Evolutionary conservation across 805 yeast species (phyloP).

Genomic region (Candida namnaoensis): DNA sequence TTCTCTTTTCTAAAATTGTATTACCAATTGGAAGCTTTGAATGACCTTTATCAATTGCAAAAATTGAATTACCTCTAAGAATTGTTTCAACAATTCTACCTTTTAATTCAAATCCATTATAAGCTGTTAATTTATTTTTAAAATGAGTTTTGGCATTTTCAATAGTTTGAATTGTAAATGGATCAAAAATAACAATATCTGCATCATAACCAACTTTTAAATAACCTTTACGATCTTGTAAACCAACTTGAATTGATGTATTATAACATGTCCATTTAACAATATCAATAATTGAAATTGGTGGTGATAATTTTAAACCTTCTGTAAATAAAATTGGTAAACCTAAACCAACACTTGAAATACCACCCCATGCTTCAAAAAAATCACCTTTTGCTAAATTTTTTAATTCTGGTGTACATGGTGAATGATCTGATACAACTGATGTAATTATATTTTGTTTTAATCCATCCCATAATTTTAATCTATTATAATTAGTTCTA

Average conservation of each 20-base stretch:
- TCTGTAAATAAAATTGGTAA: conserved; percentile 75
- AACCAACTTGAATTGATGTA: conserved; percentile 82
- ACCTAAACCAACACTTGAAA: conserved; percentile 88
- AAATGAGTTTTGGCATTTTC: conserved; percentile 51
- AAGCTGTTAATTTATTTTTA: conserved; percentile 86
- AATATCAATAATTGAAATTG: conserved; percentile 51
- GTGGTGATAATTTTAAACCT: conserved; percentile 44
- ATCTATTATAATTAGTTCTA: conserved; percentile 63
- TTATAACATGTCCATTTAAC: conserved; percentile 74
- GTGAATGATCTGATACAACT: conserved; percentile 93
- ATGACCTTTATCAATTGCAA: conserved; percentile 43
- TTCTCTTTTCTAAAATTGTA: conserved; percentile 53
- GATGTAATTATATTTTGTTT: conserved; percentile 59
- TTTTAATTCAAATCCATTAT: conserved; percentile 55
- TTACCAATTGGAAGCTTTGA: conserved; percentile 49
- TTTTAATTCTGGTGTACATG: conserved; percentile 89
- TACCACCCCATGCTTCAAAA: conserved; percentile 95
- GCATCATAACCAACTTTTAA: conserved; percentile 77
- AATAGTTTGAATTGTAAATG: conserved; percentile 39
- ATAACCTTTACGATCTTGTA: conserved; percentile 63
- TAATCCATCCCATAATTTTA: conserved; percentile 72
- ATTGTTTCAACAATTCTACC: conserved; percentile 80
- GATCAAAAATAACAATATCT: conserved; percentile 78
- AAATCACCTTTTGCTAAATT: conserved; percentile 79
- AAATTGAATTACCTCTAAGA: conserved; percentile 68